Evolutionary conservation across 768 basidiomycete genomes (phyloP), one percentile per base, ranked within the genome.

Genomic region (Hysterangium stoloniferum): DNA sequence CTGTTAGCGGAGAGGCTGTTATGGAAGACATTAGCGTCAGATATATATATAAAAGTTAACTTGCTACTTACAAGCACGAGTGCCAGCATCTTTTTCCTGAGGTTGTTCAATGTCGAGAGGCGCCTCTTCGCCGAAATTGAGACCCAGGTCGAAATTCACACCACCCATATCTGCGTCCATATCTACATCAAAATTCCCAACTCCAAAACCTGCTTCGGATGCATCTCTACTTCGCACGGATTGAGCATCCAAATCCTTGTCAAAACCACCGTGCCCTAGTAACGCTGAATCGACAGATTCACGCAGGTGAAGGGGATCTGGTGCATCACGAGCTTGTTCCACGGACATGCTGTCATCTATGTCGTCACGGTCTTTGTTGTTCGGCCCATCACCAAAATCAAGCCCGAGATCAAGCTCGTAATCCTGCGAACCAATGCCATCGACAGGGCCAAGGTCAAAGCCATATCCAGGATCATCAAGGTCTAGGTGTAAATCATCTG

Each of bases 371-470:
- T 56, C 57, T 6, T 60, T 59, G 48, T 67, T 62, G 31, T 61
- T 62, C 9, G 73, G 71, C 37, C 77, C 77, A 53, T 80, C 85
- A 40, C 79, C 89, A 62, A 87, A 86, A 57, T 84, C 79, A 46
- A 91, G 74, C 48, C 84, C 88, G 25, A 92, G 71, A 62, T 89
- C 87, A 41, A 41, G 20, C 20, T 41, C 38, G 37, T 38, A 49
- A 62, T 88, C 88, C 62, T 89, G 85, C 2, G 90, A 91, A 19
- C 86, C 89, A 56, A 93, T 87, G 29, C 87, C 90, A 56, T 85
- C 86, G 0, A 78, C 77, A 13, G 83, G 83, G 3, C 84, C 86
- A 40, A 89, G 74, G 58, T 86, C 87, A 54, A 87, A 87, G n/a
- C 80, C 80, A 57, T 82, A 84, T 35, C 66, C 67, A 6, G 63